phyloP scores from a whole-genome alignment of 129 eudicot genomes.

The Tagetes erecta region DNA sequence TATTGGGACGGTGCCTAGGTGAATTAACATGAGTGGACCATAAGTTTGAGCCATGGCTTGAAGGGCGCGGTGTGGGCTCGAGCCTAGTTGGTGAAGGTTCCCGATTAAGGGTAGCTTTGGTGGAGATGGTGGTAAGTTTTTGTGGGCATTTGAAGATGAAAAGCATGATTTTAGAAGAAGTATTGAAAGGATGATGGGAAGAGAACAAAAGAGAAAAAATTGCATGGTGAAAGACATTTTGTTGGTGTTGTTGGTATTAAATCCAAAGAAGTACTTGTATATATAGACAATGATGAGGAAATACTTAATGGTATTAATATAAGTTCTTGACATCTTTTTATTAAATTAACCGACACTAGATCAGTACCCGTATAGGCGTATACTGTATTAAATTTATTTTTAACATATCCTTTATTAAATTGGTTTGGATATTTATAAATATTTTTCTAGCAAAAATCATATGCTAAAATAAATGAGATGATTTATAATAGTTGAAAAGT shows the following conservation, averaged over 20 bases:
- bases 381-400: too few relatives aligned
- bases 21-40: conserved; percentile 12
- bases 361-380: too few relatives aligned
- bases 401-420: too few relatives aligned
- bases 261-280: not conserved
- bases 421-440: too few relatives aligned
- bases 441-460: too few relatives aligned
- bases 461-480: too few relatives aligned
- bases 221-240: not conserved
- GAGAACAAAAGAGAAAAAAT: not conserved
- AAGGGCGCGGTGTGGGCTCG: conserved; percentile 2
- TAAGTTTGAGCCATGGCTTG: not conserved
- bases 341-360: too few relatives aligned
- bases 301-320: too few relatives aligned
- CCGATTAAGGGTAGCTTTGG: conserved; percentile 2
- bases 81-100: conserved; percentile 14
- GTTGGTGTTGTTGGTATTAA: not conserved
- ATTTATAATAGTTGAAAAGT: too few relatives aligned
- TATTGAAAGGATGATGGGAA: not conserved
- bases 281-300: not conserved
- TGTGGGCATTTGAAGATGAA: not conserved
- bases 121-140: not conserved
- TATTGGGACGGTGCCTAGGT: not conserved
- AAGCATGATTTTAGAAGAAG: not conserved
- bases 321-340: too few relatives aligned